Conservation (phyloP, 768 basidiomycete species). For the Tulasnella sp. region DNA sequence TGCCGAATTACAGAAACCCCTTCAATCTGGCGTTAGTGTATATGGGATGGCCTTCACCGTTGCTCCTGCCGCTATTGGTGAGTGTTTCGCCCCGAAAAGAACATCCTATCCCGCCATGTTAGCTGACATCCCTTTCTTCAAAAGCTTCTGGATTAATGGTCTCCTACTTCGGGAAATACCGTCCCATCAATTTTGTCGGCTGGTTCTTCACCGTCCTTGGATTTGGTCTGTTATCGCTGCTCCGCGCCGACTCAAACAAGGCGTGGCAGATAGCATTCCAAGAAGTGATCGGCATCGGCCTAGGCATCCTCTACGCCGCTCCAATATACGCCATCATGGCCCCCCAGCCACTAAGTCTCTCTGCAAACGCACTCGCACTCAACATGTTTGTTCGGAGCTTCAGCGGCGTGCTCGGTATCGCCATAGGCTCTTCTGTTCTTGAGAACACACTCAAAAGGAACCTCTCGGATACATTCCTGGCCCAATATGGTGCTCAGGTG, state of each 20-base stretch:
- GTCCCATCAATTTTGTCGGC: constrained; percentile 28
- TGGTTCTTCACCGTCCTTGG: constrained; percentile 31
- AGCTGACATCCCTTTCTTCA: too few species aligned
- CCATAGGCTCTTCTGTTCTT: constrained; percentile 38
- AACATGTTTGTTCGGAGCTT: constrained; percentile 25
- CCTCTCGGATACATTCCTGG: constrained; percentile 28
- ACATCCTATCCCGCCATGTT: neutral
- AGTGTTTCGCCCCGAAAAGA: neutral
- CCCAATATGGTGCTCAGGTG: constrained; percentile 16
- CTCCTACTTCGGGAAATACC: constrained; percentile 28
- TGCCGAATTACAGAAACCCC: constrained; percentile 29
- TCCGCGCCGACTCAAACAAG: neutral
- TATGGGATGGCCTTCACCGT: constrained; percentile 31
- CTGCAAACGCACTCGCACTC: constrained; percentile 17
- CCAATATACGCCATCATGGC: constrained; percentile 26
- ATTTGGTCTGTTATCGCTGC: constrained; percentile 28
- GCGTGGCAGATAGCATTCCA: constrained; percentile 1
- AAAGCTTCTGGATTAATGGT: constrained; percentile 30
- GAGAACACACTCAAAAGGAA: constrained; percentile 36
- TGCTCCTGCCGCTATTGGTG: constrained; percentile 30
- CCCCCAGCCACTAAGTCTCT: constrained; percentile 10
- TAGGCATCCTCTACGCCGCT: constrained; percentile 11
- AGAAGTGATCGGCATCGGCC: neutral
- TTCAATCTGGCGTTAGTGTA: constrained; percentile 29
- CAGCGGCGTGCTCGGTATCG: constrained; percentile 21